Evolutionary conservation across 495 filamentous ascomycete species (phyloP).

Genomic region (Lasiosphaeris hirsuta): DNA sequence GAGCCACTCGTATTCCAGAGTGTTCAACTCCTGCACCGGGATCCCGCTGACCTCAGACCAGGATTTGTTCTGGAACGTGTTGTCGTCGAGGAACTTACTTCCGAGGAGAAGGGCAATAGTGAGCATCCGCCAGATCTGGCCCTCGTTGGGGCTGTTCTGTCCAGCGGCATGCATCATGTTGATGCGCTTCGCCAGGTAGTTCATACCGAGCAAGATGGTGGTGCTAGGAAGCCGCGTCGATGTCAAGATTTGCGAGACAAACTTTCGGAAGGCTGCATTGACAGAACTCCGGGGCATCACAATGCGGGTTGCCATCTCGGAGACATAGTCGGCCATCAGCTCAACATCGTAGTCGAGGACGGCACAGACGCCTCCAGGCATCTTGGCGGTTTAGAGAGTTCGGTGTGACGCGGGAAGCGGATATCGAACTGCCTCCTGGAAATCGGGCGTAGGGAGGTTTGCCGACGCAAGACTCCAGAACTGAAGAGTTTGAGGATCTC

Average conservation of each 20-base stretch:
- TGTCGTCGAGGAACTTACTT: slow-evolving; percentile 98
- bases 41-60: slow-evolving; percentile 99
- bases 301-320: slow-evolving; percentile 83
- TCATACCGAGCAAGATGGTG: slow-evolving; percentile 89
- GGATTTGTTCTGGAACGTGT: slow-evolving; percentile 98
- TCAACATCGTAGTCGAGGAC: slow-evolving; percentile 99
- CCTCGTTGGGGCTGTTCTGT: slow-evolving; percentile 57
- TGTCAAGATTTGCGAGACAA: slow-evolving; percentile 87
- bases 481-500: slow-evolving; percentile 37
- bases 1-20: slow-evolving; percentile 90
- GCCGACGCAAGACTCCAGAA: slow-evolving; percentile 34
- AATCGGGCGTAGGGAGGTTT: slow-evolving; percentile 22
- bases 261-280: slow-evolving; percentile 84
- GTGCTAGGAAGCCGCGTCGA: slow-evolving; percentile 94
- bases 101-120: slow-evolving; percentile 85
- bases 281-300: slow-evolving; percentile 65
- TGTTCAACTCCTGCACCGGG: slow-evolving; percentile 79
- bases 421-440: slow-evolving; percentile 41
- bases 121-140: slow-evolving; percentile 85
- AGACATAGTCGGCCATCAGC: slow-evolving; percentile 95
- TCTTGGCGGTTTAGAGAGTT: slow-evolving; percentile 29
- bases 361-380: slow-evolving; percentile 85
- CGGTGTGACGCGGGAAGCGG: slow-evolving; percentile 18
- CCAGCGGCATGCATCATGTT: slow-evolving; percentile 62
- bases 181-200: slow-evolving; percentile 82